Conservation (phyloP, 306 rosid species). For the Alnus glutinosa region DNA sequence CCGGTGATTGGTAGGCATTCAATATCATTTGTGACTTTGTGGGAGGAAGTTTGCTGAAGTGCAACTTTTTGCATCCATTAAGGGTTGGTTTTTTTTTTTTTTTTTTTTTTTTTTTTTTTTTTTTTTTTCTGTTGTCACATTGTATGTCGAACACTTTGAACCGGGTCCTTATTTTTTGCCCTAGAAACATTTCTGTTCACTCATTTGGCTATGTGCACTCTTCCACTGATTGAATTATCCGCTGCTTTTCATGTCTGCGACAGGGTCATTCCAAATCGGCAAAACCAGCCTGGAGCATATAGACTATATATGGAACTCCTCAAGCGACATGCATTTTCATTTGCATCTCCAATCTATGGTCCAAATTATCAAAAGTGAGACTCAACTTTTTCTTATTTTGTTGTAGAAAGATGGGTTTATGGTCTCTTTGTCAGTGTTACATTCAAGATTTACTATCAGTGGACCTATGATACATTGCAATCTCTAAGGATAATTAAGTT, state of each 20-base stretch:
- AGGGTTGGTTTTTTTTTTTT: neutral
- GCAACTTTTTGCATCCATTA: neutral
- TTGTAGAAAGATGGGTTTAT: constrained; percentile 1
- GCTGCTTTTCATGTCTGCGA: constrained; percentile 13
- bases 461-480: neutral
- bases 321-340: constrained; percentile 47
- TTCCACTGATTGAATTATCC: constrained; percentile 14
- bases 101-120: neutral
- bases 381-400: constrained; percentile 21
- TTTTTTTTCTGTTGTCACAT: neutral
- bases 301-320: constrained; percentile 82
- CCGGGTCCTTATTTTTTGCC: neutral
- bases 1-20: too few species aligned
- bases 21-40: neutral
- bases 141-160: neutral
- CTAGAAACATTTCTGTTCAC: neutral
- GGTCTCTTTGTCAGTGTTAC: neutral
- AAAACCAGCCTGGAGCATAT: constrained; percentile 63
- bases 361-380: constrained; percentile 62
- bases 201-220: neutral
- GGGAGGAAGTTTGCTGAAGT: neutral
- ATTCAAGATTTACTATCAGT: neutral
- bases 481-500: neutral
- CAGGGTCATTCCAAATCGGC: constrained; percentile 77
- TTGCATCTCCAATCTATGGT: constrained; percentile 46